Evolutionary conservation across 176 grass and related monocot genomes (phyloP).

Genomic region (barley (Hordeum vulgare)): MorexV3_pseudomolecules_assembly NC_058518.1:9147573-9148072

Average conservation of each 20-base stretch:
- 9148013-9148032: background rate
- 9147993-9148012: background rate
- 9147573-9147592: too few relatives aligned
- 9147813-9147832: background rate
- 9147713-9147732: too few relatives aligned
- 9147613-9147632: accelerated
- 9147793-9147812: background rate
- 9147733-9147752: too few relatives aligned
- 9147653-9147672: too few relatives aligned
- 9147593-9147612: too few relatives aligned
- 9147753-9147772: accelerated
- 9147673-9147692: too few relatives aligned
- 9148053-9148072: background rate
- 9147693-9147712: too few relatives aligned
- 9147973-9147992: background rate
- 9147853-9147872: background rate
- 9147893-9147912: background rate
- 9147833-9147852: background rate
- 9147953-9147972: accelerated
- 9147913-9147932: background rate
- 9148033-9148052: accelerated
- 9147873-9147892: accelerated
- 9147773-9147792: background rate
- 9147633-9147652: too few relatives aligned
- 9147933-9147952: accelerated